phyloP scores from a whole-genome alignment of 2,329 filamentous ascomycete species.

The Penicillium sp. region DNA sequence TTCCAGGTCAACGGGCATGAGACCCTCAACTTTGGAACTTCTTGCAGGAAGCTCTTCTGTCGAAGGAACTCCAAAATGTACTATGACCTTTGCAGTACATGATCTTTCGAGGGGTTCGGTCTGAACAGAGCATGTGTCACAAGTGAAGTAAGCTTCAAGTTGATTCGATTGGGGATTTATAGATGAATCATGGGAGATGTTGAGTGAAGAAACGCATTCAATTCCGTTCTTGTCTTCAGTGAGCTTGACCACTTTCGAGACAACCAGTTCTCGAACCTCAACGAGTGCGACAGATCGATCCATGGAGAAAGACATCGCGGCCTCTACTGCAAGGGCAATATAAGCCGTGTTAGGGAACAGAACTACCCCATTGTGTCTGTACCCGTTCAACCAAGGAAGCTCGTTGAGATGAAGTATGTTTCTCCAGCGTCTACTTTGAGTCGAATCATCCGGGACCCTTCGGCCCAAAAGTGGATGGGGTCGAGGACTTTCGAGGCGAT shows the following conservation, averaged over 20 bases:
- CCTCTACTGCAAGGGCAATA: conserved; percentile 5
- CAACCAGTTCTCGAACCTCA: neutral
- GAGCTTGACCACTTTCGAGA: neutral
- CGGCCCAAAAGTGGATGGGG: neutral
- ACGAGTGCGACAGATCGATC: neutral
- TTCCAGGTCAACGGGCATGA: too few relatives aligned
- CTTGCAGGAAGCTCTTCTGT: too few relatives aligned
- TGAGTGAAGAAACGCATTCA: neutral
- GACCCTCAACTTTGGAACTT: too few relatives aligned
- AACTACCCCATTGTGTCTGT: conserved; percentile 1
- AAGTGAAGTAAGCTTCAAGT: too few relatives aligned
- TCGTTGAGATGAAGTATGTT: conserved; percentile 8
- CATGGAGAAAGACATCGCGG: neutral
- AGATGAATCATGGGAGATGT: too few relatives aligned
- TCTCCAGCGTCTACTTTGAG: conserved; percentile 1
- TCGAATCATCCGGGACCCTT: conserved; percentile 3
- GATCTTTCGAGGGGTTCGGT: too few relatives aligned
- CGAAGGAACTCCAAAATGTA: too few relatives aligned
- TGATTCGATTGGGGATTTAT: too few relatives aligned
- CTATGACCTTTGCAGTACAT: too few relatives aligned
- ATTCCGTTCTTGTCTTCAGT: neutral
- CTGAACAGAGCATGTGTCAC: too few relatives aligned
- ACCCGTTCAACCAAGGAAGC: conserved; percentile 5
- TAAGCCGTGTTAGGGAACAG: conserved; percentile 5
- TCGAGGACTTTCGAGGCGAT: neutral